These are phyloP conservation scores for Globisporangium radiosum DNA, from an alignment of 352 stramenopile species.

Conservation along the genomic window DNA sequence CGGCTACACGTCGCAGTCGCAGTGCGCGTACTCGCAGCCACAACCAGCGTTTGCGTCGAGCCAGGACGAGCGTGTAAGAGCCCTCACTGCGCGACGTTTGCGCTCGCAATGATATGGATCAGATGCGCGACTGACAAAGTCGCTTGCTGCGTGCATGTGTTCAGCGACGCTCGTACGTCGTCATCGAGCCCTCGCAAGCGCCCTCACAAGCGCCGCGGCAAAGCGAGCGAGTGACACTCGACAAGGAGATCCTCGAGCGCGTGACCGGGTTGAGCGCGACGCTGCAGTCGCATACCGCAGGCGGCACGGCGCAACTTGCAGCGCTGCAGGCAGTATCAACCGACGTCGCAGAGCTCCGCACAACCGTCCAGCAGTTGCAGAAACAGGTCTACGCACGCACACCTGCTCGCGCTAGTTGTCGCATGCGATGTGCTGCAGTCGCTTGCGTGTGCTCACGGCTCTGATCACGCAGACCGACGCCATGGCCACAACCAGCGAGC, in stretches of 20 bases:
- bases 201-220: neutral
- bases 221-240: slow-evolving; percentile 3
- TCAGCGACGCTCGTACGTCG: neutral
- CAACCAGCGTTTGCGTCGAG: slow-evolving; percentile 11
- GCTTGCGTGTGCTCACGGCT: neutral
- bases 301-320: neutral
- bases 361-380: slow-evolving; percentile 6
- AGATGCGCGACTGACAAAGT: neutral
- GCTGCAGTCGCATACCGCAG: slow-evolving; percentile 5
- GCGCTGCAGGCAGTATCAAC: slow-evolving; percentile 7
- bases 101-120: neutral
- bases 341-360: neutral
- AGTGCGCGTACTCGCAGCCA: slow-evolving; percentile 13
- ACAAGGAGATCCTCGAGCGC: slow-evolving; percentile 11
- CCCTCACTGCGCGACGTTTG: too few species aligned
- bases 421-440: neutral
- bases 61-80: slow-evolving; percentile 12
- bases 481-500: slow-evolving; percentile 9
- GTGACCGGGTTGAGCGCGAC: slow-evolving; percentile 2
- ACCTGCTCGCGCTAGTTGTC: too few species aligned
- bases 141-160: neutral
- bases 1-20: slow-evolving; percentile 14
- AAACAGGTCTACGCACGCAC: slow-evolving; percentile 9
- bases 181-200: neutral
- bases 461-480: slow-evolving; percentile 13